Conservation (phyloP, 1,284 basidiomycete species). For the Porogramme epimiltina region DNA sequence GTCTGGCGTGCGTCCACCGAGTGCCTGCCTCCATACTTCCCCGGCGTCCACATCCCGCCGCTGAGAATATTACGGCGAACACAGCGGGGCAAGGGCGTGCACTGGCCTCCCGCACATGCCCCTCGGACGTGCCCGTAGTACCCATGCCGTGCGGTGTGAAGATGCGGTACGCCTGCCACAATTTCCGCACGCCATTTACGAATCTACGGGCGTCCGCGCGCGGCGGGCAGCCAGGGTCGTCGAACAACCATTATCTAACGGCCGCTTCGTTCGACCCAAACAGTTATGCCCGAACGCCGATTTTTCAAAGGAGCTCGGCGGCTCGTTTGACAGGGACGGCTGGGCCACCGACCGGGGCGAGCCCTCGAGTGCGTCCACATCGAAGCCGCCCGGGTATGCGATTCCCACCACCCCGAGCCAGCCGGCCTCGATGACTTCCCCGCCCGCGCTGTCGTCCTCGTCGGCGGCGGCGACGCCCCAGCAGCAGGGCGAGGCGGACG, state of each 20-base stretch:
- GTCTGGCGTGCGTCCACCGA: not conserved
- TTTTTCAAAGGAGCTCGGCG: slow-evolving; percentile 50
- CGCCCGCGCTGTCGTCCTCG: slow-evolving; percentile 12
- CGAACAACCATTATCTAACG: too few relatives aligned
- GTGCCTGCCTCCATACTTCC: too few relatives aligned
- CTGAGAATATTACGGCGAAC: not conserved
- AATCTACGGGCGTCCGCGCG: too few relatives aligned
- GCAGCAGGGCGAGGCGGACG: slow-evolving; percentile 31
- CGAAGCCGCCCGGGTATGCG: slow-evolving; percentile 12
- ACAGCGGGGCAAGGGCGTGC: too few relatives aligned
- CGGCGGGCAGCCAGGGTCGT: too few relatives aligned
- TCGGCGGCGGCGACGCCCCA: not conserved
- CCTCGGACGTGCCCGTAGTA: too few relatives aligned
- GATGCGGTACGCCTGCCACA: too few relatives aligned
- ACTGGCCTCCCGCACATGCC: too few relatives aligned
- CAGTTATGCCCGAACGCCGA: slow-evolving; percentile 55
- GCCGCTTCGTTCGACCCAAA: too few relatives aligned
- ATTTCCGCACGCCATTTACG: too few relatives aligned
- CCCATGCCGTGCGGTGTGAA: too few relatives aligned
- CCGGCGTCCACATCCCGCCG: not conserved
- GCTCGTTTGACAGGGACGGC: slow-evolving; percentile 46
- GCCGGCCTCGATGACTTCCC: slow-evolving; percentile 13
- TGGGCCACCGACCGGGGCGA: slow-evolving; percentile 37
- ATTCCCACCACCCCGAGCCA: slow-evolving; percentile 3
- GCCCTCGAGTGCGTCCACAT: slow-evolving; percentile 8